Evolutionary conservation across 495 filamentous ascomycete species (phyloP).

Genomic region (Aspergillus steynii): DNA sequence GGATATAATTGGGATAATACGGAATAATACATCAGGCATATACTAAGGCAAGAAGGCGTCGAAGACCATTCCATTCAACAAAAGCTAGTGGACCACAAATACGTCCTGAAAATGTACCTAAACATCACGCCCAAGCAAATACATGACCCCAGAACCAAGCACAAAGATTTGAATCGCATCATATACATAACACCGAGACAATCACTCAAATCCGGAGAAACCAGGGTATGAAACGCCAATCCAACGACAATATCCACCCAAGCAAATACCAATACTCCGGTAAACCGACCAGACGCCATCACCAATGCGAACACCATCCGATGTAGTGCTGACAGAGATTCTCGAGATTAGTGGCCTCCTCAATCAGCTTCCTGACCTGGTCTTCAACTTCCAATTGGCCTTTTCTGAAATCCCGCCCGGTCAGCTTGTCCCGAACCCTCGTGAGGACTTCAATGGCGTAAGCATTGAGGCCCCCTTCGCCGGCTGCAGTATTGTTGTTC

Average conservation of each 20-base stretch:
- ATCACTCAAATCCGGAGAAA: no score
- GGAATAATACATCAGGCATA: no score
- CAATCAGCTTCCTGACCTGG: slow-evolving; percentile 91
- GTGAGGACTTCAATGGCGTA: slow-evolving; percentile 88
- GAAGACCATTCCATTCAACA: no score
- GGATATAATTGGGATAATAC: no score
- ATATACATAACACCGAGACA: no score
- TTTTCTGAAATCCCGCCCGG: slow-evolving; percentile 63
- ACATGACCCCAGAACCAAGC: no score
- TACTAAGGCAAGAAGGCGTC: no score
- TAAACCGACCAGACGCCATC: slow-evolving; percentile 13
- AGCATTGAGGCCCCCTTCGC: slow-evolving; percentile 76
- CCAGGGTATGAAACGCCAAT: no score
- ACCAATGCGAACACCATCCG: slow-evolving; percentile 96
- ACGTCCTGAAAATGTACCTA: no score
- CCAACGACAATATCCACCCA: not conserved
- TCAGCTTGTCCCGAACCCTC: slow-evolving; percentile 94
- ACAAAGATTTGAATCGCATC: no score
- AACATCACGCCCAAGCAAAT: no score
- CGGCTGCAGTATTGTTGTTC: slow-evolving; percentile 50
- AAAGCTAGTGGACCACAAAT: no score
- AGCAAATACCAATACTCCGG: not conserved
- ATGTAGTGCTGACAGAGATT: slow-evolving; percentile 99
- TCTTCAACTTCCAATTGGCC: slow-evolving; percentile 85
- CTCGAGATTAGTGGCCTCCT: slow-evolving; percentile 93